phyloP scores from a whole-genome alignment of 2,329 filamentous ascomycete species.

The Dichotomopilus funicola region DNA sequence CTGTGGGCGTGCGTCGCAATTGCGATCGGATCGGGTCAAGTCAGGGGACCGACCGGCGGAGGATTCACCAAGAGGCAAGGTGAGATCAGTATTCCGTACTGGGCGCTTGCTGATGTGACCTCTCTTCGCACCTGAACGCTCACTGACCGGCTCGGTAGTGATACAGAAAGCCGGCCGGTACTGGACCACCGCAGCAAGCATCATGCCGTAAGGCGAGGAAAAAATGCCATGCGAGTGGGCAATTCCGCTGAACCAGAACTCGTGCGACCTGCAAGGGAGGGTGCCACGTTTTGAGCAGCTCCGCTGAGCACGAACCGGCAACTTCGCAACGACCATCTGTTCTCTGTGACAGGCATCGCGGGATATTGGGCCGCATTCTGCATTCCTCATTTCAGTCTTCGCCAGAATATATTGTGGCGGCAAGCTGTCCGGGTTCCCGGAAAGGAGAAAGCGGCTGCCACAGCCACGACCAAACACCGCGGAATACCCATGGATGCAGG shows the following conservation, averaged over 20 bases:
- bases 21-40: constrained; percentile 27
- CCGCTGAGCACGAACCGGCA: not conserved
- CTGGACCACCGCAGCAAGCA: constrained; percentile 7
- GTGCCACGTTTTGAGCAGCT: constrained; percentile 8
- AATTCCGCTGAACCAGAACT: constrained; percentile 2
- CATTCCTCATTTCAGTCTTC: not conserved
- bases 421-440: not conserved
- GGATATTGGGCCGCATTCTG: not conserved
- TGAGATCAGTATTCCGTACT: constrained; percentile 23
- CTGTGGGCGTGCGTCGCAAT: constrained; percentile 26
- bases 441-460: not conserved
- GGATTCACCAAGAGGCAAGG: constrained; percentile 12
- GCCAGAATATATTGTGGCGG: not conserved
- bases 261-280: constrained; percentile 1
- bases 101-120: constrained; percentile 18
- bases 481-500: too few species aligned
- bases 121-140: constrained; percentile 12
- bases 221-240: not conserved
- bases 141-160: constrained; percentile 1
- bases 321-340: not conserved
- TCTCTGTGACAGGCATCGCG: not conserved
- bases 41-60: constrained; percentile 22
- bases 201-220: not conserved
- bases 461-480: not conserved
- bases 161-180: not conserved